phyloP scores from a whole-genome alignment of 306 rosid genomes.

The Cucurbita maxima region DNA sequence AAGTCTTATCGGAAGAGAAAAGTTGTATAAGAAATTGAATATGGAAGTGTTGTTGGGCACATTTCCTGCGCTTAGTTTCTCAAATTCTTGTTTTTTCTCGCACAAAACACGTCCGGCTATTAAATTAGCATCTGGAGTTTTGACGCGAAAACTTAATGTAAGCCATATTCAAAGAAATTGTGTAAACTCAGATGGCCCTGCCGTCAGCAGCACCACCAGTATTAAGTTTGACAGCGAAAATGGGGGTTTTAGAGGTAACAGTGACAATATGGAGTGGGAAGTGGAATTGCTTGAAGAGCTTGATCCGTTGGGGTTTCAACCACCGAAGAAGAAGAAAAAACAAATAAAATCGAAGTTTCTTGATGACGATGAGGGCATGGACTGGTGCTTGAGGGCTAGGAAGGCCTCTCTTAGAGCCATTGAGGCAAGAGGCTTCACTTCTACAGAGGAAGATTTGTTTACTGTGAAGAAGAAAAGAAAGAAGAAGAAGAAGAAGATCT shows the following conservation, averaged over 20 bases:
- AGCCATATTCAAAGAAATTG: constrained; percentile 18
- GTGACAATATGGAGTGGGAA: constrained; percentile 45
- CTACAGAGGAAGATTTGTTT: constrained; percentile 38
- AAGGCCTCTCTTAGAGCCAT: constrained; percentile 50
- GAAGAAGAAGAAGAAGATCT: constrained; percentile 27
- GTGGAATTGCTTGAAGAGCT: constrained; percentile 48
- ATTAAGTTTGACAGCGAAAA: constrained; percentile 5
- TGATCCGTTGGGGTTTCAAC: constrained; percentile 49
- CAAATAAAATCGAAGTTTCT: constrained; percentile 29
- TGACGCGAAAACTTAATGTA: constrained; percentile 8
- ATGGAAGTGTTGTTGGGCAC: constrained; percentile 47
- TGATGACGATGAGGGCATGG: constrained; percentile 56
- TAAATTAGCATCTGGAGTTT: constrained; percentile 13
- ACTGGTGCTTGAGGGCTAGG: constrained; percentile 80
- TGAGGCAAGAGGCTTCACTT: constrained; percentile 48
- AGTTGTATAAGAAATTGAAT: background rate
- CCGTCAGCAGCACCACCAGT: constrained; percentile 6
- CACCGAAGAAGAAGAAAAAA: constrained; percentile 47
- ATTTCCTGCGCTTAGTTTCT: constrained; percentile 31
- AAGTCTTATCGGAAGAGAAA: background rate
- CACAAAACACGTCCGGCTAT: constrained; percentile 13
- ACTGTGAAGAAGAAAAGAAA: constrained; percentile 41
- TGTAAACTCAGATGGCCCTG: constrained; percentile 16
- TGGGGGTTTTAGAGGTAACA: constrained; percentile 14
- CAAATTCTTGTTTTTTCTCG: constrained; percentile 30